phyloP scores from a whole-genome alignment of 495 filamentous ascomycete genomes.

The Neurospora sp. region DNA sequence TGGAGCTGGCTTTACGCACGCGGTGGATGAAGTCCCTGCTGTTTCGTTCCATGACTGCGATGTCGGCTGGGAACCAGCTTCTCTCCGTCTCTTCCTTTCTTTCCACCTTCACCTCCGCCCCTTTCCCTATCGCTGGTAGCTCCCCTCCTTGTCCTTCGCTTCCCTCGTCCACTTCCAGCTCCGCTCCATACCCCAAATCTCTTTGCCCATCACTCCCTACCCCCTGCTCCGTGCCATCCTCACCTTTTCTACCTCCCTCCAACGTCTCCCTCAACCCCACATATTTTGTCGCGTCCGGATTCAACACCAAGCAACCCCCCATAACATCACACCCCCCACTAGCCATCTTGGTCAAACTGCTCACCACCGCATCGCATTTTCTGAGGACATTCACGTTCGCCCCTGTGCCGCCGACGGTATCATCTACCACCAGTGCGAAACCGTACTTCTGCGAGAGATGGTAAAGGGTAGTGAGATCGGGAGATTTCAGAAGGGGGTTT shows the following conservation, averaged over 20 bases:
- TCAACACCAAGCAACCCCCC: constrained; percentile 11
- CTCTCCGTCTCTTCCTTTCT: not conserved
- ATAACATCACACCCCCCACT: constrained; percentile 19
- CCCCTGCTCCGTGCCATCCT: no score
- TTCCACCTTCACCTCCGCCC: no score
- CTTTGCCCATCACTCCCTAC: no score
- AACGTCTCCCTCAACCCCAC: not conserved
- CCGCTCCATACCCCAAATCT: no score
- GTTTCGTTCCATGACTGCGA: constrained; percentile 14
- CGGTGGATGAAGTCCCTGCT: constrained; percentile 10
- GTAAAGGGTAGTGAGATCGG: constrained; percentile 4
- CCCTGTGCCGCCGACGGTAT: constrained; percentile 13
- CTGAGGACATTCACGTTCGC: constrained; percentile 7
- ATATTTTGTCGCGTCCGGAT: not conserved
- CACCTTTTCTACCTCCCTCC: no score
- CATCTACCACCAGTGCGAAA: constrained; percentile 17
- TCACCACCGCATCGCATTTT: constrained; percentile 13
- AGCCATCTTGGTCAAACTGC: constrained; percentile 22
- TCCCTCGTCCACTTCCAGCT: no score
- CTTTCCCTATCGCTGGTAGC: no score
- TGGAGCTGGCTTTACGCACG: constrained; percentile 3
- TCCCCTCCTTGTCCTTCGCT: no score
- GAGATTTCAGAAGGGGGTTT: constrained; percentile 17
- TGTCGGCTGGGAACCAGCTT: constrained; percentile 13
- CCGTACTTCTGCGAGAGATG: not conserved